A percentile compares a stretch with the other conserved stretches of the same genome.
Evolutionary conservation across 805 yeast genomes (phyloP).

Genomic region (Wickerhamia fluorescens): DNA sequence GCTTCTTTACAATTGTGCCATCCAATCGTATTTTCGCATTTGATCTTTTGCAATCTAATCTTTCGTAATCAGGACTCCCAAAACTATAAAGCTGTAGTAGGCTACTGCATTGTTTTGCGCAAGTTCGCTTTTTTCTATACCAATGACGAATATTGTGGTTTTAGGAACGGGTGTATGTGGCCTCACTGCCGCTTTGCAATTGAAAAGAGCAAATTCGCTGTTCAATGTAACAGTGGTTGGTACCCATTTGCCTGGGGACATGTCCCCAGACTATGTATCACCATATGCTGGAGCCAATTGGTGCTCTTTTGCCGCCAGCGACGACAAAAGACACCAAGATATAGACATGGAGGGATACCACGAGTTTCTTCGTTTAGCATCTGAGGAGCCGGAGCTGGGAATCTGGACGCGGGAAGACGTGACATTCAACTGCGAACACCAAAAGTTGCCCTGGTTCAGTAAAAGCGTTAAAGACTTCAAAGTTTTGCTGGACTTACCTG

Average conservation of each 20-base stretch:
- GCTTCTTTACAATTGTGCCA: no score
- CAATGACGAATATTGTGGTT: no score
- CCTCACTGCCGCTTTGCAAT: conserved; percentile 27
- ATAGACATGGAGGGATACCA: conserved; percentile 45
- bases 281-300: conserved; percentile 74
- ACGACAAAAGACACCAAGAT: conserved; percentile 19
- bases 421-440: conserved; percentile 5
- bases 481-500: conserved; percentile 27
- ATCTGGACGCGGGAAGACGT: conserved; percentile 11
- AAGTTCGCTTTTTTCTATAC: no score
- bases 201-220: conserved; percentile 11
- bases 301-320: conserved; percentile 47
- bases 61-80: no score
- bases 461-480: conserved; percentile 35
- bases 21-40: no score
- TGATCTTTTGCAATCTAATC: no score
- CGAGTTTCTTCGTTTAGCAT: conserved; percentile 41
- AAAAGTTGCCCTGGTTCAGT: conserved; percentile 40
- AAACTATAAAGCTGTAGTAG: no score
- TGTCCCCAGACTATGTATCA: conserved; percentile 45
- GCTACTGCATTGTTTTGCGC: no score
- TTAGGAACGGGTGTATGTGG: conserved; percentile 31
- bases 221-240: conserved; percentile 26
- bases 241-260: conserved; percentile 49
- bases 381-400: conserved; percentile 45